Conservation (phyloP, 1,284 basidiomycete species). For the Amylostereum chailletii region DNA sequence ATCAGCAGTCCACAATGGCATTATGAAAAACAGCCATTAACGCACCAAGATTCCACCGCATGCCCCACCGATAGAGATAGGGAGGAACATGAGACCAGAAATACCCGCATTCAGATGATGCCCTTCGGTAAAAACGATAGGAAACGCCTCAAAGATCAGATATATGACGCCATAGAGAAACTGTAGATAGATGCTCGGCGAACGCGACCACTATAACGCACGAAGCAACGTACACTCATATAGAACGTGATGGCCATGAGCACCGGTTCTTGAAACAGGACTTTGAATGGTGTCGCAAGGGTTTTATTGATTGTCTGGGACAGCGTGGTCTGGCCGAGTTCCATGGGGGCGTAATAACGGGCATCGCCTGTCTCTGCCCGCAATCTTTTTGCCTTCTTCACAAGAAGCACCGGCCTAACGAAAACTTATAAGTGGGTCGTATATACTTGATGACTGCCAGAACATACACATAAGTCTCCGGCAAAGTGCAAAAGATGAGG, state of each 20-base stretch:
- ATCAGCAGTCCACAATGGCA: constrained; percentile 16
- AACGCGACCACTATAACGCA: background rate
- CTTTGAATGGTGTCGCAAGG: constrained; percentile 54
- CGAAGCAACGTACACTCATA: constrained; percentile 38
- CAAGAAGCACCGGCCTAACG: constrained; percentile 46
- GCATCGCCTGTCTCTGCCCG: constrained; percentile 55
- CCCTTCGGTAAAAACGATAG: constrained; percentile 43
- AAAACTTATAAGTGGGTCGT: background rate
- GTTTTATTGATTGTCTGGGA: constrained; percentile 36
- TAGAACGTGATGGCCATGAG: constrained; percentile 64
- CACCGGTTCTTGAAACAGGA: constrained; percentile 74
- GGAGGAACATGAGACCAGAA: constrained; percentile 45
- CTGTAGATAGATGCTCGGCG: constrained; percentile 22
- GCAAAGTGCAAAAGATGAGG: constrained; percentile 57
- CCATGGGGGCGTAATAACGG: constrained; percentile 48
- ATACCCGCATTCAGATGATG: constrained; percentile 43
- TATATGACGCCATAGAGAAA: constrained; percentile 58
- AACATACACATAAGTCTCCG: constrained; percentile 60
- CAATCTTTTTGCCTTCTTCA: constrained; percentile 30
- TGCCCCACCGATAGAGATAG: constrained; percentile 45
- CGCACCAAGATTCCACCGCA: constrained; percentile 34
- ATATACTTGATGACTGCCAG: background rate
- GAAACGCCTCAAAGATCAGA: constrained; percentile 52
- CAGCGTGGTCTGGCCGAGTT: constrained; percentile 31
- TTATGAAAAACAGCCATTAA: constrained; percentile 15